Evolutionary conservation across 768 basidiomycete genomes (phyloP), one percentile per base, ranked within the genome.

Genomic region (Leccinum subtestaceum): DNA sequence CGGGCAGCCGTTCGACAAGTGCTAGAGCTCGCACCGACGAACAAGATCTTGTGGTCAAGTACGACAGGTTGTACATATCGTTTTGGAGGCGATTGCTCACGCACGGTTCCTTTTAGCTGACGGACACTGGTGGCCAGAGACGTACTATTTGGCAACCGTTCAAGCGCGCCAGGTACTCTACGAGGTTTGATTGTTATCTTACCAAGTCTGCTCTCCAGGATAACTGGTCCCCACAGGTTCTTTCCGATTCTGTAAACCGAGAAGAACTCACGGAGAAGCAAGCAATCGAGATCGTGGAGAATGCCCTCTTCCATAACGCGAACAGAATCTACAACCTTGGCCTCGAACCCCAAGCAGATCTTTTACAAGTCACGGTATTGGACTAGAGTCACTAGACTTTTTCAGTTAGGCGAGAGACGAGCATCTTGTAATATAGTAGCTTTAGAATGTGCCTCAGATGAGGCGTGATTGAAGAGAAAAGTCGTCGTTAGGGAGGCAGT

Each of bases 11-110:
- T 91, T 29, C 79, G 77, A 25, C 84, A 91, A 67, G 74, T 89
- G 21, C 73, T 92, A 2, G 91, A 92, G 70, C 72, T 91, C 13
- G 76, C 81, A 17, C 91, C 91, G 12, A 89, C 85, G 29, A 90
- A 85, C 68, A 93, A 91, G 68, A 83, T 92, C 27, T 67, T 93
- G 75, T 93, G 88, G 87, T 91, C 88, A 4, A 90, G 89, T 89
- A 64, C 62, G 83, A 17, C 72, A 10, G 45, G 49, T 23, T 29
- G 1, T 19, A 31, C 9, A 9, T 34, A 3, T 34, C 5, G 6
- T 21, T 31, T 31, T 17, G 21, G 34, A 13, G 7, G 27, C 40
- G 60, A 29, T 40, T 4, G 12, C 50, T 63, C 6, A 68, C n/a
- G 2, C 32, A 11, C 27, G 6, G 40, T 36, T 36, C 29, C 40